Evolutionary conservation across 352 stramenopile genomes (phyloP).

Genomic region (Phytopythium montanum): DNA sequence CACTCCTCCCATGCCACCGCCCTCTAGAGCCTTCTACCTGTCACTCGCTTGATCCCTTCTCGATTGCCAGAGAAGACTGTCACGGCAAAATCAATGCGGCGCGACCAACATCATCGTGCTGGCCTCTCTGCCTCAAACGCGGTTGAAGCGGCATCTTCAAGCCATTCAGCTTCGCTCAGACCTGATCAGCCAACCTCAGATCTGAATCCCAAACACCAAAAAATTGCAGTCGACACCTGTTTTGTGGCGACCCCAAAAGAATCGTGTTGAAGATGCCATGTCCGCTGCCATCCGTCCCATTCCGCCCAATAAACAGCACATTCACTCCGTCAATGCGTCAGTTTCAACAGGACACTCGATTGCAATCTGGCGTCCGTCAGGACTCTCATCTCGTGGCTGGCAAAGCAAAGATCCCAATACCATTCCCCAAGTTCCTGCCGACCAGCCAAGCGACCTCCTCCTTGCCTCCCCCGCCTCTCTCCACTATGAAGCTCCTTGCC

Average conservation of each 20-base stretch:
- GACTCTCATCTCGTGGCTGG: no score
- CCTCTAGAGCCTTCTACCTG: neutral
- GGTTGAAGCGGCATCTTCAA: neutral
- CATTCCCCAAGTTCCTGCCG: neutral
- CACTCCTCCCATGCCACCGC: neutral
- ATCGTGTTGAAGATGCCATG: neutral
- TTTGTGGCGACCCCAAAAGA: neutral
- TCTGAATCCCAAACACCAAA: neutral
- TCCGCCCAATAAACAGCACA: neutral
- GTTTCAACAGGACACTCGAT: neutral
- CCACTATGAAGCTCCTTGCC: slow-evolving; percentile 18
- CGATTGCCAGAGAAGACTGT: neutral
- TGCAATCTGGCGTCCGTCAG: neutral
- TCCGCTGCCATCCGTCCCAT: neutral
- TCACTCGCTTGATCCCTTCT: neutral
- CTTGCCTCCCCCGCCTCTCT: neutral
- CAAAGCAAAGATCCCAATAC: neutral
- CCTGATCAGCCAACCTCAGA: neutral
- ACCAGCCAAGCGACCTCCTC: neutral
- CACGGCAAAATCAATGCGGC: neutral
- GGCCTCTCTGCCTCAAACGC: neutral
- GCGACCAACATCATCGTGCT: neutral
- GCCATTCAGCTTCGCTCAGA: neutral
- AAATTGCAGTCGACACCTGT: neutral
- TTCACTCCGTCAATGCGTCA: neutral